Base-by-base conservation (phyloP, 2,329 filamentous ascomycete genomes). In the Colletotrichum sp. region DNA sequence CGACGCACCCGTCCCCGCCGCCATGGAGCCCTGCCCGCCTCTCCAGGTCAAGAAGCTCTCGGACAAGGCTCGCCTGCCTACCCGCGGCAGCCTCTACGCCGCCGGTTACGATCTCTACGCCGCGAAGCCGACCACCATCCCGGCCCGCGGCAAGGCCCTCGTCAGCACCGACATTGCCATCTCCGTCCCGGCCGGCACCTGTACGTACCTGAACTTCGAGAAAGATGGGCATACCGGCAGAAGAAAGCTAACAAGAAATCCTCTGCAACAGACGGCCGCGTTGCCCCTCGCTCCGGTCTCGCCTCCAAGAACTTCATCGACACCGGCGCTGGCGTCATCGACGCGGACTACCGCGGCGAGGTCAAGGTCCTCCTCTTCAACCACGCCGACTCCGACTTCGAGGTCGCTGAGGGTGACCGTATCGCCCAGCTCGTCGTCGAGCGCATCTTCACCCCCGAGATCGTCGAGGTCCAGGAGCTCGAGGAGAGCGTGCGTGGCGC, bases 321-420 rank as follows among this genome's bases (percentile, higher is more conserved):
- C 85, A 97, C 95, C 0, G 96, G 98, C 77, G 97, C 97, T 0
- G 97, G 97, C 71, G 97, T 99, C 78, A 99, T 99, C 81, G 97
- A 99, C 85, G 96, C 96, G 39, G 97, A 99, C 86, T 99, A 99
- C 88, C 92, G 97, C 43, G 97, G 97, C 24, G 94, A 94, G 79
- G 94, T 99, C 81, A 98, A 98, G 89, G 94, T 99, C 30, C 90
- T 99, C 79, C 91, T 99, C 68, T 99, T 99, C 86, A 99, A 99
- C 87, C 93, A 98, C 85, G 91, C 90, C 67, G 96, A 98, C 67
- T 86, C 87, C 55, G 96, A 98, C 83, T 99, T 98, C 82, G 89
- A 87, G 78, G 89, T 99, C 79, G 93, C 94, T 82, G 93, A 94
- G 82, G 96, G 96, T 66, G 97, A 99, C 85, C 94, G 97, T 69